A percentile compares a stretch with the other conserved stretches of the same genome.
Evolutionary conservation across 2,329 filamentous ascomycete species (phyloP).

Genomic region (Emydomyces testavorans): DNA sequence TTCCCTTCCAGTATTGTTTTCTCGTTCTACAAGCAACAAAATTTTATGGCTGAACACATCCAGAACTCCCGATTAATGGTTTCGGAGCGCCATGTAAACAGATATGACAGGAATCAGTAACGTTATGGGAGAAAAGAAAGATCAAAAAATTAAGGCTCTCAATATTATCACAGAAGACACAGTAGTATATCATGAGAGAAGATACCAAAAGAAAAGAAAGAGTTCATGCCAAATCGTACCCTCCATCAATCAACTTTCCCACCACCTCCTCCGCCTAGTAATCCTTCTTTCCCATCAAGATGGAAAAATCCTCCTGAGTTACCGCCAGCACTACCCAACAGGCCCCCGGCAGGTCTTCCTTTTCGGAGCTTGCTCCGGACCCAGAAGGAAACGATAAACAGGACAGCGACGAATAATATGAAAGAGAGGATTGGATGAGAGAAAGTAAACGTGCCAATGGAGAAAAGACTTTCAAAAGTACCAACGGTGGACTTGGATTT

Average conservation of each 20-base stretch:
- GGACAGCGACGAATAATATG: slow-evolving; percentile 28
- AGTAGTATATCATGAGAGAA: background rate
- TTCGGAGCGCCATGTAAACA: too few species aligned
- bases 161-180: slow-evolving; percentile 7
- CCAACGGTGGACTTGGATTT: slow-evolving; percentile 41
- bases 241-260: slow-evolving; percentile 37
- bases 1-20: too few species aligned
- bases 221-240: background rate
- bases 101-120: background rate
- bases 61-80: background rate
- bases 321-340: slow-evolving; percentile 25
- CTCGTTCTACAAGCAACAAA: too few species aligned
- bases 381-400: slow-evolving; percentile 26
- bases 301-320: slow-evolving; percentile 36
- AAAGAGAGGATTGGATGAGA: slow-evolving; percentile 37
- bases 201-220: background rate
- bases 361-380: slow-evolving; percentile 26
- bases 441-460: slow-evolving; percentile 33
- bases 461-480: slow-evolving; percentile 36
- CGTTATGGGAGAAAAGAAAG: background rate
- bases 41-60: background rate
- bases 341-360: slow-evolving; percentile 24
- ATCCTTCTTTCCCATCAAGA: slow-evolving; percentile 39
- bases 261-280: slow-evolving; percentile 31
- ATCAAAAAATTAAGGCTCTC: background rate